Evolutionary conservation across 2,329 filamentous ascomycete genomes (phyloP), one percentile per base, ranked within the genome.

Genomic region (Balansia obtecta): DNA sequence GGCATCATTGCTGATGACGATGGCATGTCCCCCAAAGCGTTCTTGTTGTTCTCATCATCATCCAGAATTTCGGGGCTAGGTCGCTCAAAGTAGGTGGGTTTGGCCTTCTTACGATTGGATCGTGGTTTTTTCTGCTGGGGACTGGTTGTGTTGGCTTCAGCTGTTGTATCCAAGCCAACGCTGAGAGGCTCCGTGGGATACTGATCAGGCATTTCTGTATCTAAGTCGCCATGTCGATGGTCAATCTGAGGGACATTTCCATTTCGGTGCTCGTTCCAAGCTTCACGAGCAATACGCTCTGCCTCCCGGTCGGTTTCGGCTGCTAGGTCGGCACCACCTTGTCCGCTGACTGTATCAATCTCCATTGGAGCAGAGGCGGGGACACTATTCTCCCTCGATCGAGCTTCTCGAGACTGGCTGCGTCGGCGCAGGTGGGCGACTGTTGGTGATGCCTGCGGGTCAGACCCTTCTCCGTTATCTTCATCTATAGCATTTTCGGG

Each of bases 41-140:
- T 50, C 2, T 43, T 34, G 20, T 56, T 55, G 18, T 53, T 58
- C 6, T 59, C 57, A 5, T 59, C 57, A 9, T 54, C 52, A 27
- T 58, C 53, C 18, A 51, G 41, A 13, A 50, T 45, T 6, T 57
- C 58, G 0, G 55, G 55, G 5, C 56, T 54, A 10, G 59, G 53
- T 49, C 67, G 61, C 41, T 68, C 64, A 54, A 71, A 72, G 50
- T 66, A 73, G 16, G 71, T 72, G 10, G 71, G 69, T 57, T 77
- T 77, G 45, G 69, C 65, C 61, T 72, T 76, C 62, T 72, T 75
- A 42, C 66, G 61, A 33, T 66, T 67, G 34, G 69, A 63, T 27
- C 65, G 62, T 39, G 59, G 51, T 53, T 55, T 61, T 53, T 61
- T 63, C 22, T 54, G 52, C 44, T 40, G 38, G 50, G 49, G 22